Evolutionary conservation across 2,329 filamentous ascomycete species (phyloP), one percentile per base, ranked within the genome.

Genomic region (Aureobasidium sp.): DNA sequence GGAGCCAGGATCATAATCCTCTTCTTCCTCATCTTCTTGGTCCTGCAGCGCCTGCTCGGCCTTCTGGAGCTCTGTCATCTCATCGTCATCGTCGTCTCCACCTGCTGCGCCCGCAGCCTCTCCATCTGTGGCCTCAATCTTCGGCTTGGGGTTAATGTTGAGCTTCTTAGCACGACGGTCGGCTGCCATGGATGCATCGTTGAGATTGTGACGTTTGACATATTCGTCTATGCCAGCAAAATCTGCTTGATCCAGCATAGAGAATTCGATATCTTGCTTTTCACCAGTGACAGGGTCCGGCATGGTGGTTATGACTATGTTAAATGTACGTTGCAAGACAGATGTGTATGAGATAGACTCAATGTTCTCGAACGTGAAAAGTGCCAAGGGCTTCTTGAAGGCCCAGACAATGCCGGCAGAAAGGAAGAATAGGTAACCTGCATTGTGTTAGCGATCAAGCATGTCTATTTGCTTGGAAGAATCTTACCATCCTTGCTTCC

Each of bases 241-340:
- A 67, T 87, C 82, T 9, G 79, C 81, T 67, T 87, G 84, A 65
- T 87, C 85, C 45, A 87, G 75, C 84, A 87, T 87, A 45, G 79
- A 81, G 66, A 87, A 85, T 66, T 87, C 85, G 21, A 84, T 76
- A 65, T 87, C 84, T 67, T 83, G 77, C 1, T 73, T 72, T 34
- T 77, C 77, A n/a, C 67, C 66, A 9, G 53, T 57, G 25, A 11
- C 11, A 3, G 62, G 62, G 29, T 68, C 67, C 3, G 63, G 36
- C 32, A 60, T 39, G 44, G 62, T 45, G 76, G 76, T 69, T 61
- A 87, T 79, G 66, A 84, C 83, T 37, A 87, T 78, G 67, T 87
- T 87, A 75, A 87, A 87, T 0, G 85, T 87, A 37, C 84, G 81
- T 66, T 86, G 83, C 7, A 87, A 75, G 21, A 87, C 82, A 44